A percentile compares a stretch with the other conserved stretches of the same genome.
Evolutionary conservation across 495 filamentous ascomycete species (phyloP).

Genomic region (Penicillium ochrochloron): DNA sequence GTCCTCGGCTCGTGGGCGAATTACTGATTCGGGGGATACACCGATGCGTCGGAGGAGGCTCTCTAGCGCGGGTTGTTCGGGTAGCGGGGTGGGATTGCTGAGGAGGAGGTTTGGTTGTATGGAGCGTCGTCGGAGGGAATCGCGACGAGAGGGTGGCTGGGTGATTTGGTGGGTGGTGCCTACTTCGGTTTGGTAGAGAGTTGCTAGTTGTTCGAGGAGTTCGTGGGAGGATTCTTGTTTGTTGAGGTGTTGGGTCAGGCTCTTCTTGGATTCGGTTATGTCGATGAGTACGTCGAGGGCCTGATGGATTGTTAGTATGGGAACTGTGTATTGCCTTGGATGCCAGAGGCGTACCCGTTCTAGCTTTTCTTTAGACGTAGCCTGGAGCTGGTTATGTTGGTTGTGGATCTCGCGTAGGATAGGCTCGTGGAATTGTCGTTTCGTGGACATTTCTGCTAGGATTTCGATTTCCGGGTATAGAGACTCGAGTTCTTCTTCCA

Average conservation of each 20-base stretch:
- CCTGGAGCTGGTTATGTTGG: slow-evolving; percentile 38
- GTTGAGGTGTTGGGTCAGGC: slow-evolving; percentile 34
- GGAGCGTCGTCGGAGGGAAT: slow-evolving; percentile 39
- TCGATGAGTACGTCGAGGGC: slow-evolving; percentile 39
- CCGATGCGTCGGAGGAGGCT: slow-evolving; percentile 46
- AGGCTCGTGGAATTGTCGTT: slow-evolving; percentile 63
- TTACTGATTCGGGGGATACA: slow-evolving; percentile 37
- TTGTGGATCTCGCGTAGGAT: slow-evolving; percentile 51
- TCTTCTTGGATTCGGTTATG: slow-evolving; percentile 42
- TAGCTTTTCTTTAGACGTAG: slow-evolving; percentile 38
- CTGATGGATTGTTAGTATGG: slow-evolving; percentile 22
- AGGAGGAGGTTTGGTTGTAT: slow-evolving; percentile 26
- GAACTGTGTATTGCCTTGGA: slow-evolving; percentile 13
- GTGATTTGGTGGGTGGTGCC: slow-evolving; percentile 28
- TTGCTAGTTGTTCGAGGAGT: slow-evolving; percentile 39
- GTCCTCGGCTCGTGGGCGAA: slow-evolving; percentile 31
- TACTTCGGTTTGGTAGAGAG: slow-evolving; percentile 41
- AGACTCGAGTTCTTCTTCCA: slow-evolving; percentile 64
- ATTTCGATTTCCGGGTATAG: slow-evolving; percentile 66
- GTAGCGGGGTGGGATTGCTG: slow-evolving; percentile 12
- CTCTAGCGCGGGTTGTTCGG: slow-evolving; percentile 38
- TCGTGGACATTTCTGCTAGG: slow-evolving; percentile 63
- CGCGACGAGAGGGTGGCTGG: slow-evolving; percentile 34
- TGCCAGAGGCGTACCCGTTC: slow-evolving; percentile 34
- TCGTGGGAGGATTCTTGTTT: slow-evolving; percentile 45